Percentiles rank a stretch among this genome's conserved stretches.
Evolutionary conservation across 2,329 filamentous ascomycete genomes (phyloP).

Genomic region (Domatiomyces globalis): DNA sequence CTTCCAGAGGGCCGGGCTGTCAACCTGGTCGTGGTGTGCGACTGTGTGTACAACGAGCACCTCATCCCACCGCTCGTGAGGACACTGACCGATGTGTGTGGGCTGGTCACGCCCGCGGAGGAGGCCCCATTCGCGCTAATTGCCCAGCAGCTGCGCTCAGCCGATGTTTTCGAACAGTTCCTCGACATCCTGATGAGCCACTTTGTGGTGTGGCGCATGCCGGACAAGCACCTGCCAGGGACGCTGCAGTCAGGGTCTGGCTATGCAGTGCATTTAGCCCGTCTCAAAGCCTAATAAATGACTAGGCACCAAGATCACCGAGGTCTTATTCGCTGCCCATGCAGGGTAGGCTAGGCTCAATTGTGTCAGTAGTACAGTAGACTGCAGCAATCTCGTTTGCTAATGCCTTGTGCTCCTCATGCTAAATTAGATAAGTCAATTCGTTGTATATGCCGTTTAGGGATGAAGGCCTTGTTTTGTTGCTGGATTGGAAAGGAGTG

Average conservation of each 20-base stretch:
- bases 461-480: no score
- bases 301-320: background rate
- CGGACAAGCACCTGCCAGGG: constrained; percentile 45
- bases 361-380: no score
- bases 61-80: constrained; percentile 70
- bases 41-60: constrained; percentile 90
- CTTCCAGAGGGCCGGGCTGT: constrained; percentile 31
- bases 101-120: constrained; percentile 32
- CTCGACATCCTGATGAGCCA: constrained; percentile 48
- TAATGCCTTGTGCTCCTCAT: no score
- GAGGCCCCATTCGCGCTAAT: constrained; percentile 59
- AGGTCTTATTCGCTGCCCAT: background rate
- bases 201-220: constrained; percentile 67
- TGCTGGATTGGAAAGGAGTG: no score
- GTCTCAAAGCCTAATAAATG: constrained; percentile 33
- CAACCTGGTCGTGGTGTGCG: constrained; percentile 67
- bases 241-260: constrained; percentile 52
- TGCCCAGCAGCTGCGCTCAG: constrained; percentile 75
- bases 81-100: constrained; percentile 62
- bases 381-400: no score
- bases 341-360: background rate
- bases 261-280: constrained; percentile 68
- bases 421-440: no score
- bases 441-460: no score
- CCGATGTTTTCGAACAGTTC: constrained; percentile 76